Conservation (phyloP, 2,329 filamentous ascomycete species). For the Pyricularia pennisetigena region DNA sequence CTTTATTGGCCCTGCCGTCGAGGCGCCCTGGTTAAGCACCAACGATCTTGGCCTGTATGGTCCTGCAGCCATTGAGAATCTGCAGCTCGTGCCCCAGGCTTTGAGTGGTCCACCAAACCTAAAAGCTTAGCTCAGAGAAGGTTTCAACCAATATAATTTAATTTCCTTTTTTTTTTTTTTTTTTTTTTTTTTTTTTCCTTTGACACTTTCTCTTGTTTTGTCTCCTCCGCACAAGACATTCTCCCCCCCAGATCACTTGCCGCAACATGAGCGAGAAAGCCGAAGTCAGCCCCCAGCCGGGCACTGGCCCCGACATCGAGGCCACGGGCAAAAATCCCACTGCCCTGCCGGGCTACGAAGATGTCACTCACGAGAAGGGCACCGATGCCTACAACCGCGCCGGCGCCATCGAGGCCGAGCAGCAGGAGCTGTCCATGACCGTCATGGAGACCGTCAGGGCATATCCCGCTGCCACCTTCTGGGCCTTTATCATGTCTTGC, state of each 20-base stretch:
- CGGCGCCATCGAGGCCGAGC: constrained; percentile 48
- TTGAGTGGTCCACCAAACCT: neutral
- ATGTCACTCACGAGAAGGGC: constrained; percentile 23
- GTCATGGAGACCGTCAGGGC: constrained; percentile 21
- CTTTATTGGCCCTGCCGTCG: constrained; percentile 37
- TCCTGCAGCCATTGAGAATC: constrained; percentile 43
- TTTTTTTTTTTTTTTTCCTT: neutral
- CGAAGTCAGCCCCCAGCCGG: neutral
- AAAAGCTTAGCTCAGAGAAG: too few relatives aligned
- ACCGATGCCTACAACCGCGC: constrained; percentile 30
- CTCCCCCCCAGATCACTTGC: neutral
- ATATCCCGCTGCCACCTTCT: constrained; percentile 25
- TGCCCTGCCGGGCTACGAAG: neutral
- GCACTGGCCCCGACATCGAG: neutral
- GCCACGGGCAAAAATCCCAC: neutral
- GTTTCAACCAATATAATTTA: neutral
- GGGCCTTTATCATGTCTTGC: constrained; percentile 28
- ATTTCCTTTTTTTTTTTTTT: neutral
- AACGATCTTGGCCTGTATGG: constrained; percentile 49
- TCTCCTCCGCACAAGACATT: neutral
- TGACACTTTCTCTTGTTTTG: neutral
- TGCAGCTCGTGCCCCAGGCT: constrained; percentile 25
- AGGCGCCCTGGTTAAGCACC: constrained; percentile 46
- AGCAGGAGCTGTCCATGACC: constrained; percentile 21
- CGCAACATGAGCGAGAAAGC: neutral